phyloP scores from a whole-genome alignment of 2,329 filamentous ascomycete species.

The Penicillium sp. region DNA sequence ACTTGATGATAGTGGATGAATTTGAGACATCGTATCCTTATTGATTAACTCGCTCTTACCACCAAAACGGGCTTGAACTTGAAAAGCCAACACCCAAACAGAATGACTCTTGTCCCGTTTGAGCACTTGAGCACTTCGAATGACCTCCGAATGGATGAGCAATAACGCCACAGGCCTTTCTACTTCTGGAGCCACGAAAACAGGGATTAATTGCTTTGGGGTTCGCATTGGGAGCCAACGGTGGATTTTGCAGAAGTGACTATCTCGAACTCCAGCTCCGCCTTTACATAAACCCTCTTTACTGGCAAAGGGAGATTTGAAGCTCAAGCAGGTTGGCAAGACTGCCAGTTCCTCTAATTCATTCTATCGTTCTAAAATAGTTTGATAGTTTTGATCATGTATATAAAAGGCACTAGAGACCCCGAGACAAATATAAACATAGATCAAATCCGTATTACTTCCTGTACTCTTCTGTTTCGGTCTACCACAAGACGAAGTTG shows the following conservation, averaged over 20 bases:
- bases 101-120: not conserved
- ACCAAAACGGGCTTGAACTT: not conserved
- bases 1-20: constrained; percentile 43
- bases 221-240: not conserved
- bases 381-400: not conserved
- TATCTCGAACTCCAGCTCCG: not conserved
- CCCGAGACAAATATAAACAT: not conserved
- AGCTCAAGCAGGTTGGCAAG: not conserved
- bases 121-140: not conserved
- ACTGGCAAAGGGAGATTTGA: not conserved
- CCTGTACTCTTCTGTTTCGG: constrained; percentile 59
- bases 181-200: not conserved
- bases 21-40: not conserved
- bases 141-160: not conserved
- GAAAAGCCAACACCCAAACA: not conserved
- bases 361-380: not conserved
- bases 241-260: not conserved
- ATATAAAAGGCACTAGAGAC: not conserved
- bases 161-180: not conserved
- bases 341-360: not conserved
- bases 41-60: not conserved
- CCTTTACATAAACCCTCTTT: not conserved
- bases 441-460: constrained; percentile 53
- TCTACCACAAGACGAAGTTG: constrained; percentile 65
- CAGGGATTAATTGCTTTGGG: not conserved